A percentile compares a stretch with the other conserved stretches of the same genome.
These are phyloP conservation scores for Lycium ferocissimum DNA, from an alignment of 257 asterid species.

Conservation along the genomic window DNA sequence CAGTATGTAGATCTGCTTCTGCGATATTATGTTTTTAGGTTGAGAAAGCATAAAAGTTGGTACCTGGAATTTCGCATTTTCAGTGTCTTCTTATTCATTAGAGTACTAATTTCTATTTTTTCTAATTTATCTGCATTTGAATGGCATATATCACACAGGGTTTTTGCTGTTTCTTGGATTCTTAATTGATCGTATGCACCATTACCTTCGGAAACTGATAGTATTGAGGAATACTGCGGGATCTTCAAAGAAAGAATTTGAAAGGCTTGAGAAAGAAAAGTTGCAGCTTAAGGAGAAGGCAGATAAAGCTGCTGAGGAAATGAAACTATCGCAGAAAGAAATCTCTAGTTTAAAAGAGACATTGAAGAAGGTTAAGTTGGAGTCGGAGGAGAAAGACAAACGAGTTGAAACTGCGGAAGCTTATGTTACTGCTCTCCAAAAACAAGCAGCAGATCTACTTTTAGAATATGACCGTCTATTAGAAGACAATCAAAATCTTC, in stretches of 20 bases:
- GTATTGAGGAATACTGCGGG: constrained; percentile 63
- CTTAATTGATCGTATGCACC: constrained; percentile 92
- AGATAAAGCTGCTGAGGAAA: constrained; percentile 62
- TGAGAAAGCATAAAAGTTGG: background rate
- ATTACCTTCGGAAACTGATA: constrained; percentile 69
- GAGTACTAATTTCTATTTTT: background rate
- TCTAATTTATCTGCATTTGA: constrained; percentile 8
- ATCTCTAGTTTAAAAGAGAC: constrained; percentile 55
- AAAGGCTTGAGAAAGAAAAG: constrained; percentile 77
- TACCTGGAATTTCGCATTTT: background rate
- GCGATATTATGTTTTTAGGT: background rate
- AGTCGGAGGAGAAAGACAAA: constrained; percentile 62
- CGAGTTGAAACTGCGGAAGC: constrained; percentile 77
- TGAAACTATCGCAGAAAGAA: constrained; percentile 58
- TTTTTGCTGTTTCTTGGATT: constrained; percentile 85
- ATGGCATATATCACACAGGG: constrained; percentile 52
- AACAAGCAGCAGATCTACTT: constrained; percentile 83
- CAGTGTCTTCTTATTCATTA: background rate
- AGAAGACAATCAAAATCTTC: constrained; percentile 91
- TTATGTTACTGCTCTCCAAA: constrained; percentile 77
- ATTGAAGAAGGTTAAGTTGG: constrained; percentile 68
- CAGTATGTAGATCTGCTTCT: background rate
- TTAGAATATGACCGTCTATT: constrained; percentile 82
- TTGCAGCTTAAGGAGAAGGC: constrained; percentile 68
- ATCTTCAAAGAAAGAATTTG: constrained; percentile 66